A percentile compares a stretch with the other conserved stretches of the same genome.
Conservation (phyloP, 177 flowering plant genomes). For the Telopea speciosissima region DNA sequence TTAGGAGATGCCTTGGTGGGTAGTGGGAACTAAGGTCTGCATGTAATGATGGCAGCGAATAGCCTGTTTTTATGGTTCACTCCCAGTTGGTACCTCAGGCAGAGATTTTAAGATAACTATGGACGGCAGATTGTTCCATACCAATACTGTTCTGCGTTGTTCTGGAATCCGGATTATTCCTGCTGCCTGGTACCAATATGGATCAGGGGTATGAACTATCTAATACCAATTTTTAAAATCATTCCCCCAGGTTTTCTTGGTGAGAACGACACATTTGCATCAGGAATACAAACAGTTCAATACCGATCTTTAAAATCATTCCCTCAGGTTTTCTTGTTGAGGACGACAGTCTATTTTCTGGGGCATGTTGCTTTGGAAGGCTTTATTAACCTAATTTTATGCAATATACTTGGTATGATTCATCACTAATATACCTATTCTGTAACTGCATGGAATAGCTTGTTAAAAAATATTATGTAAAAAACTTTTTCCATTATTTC, state of each 20-base stretch:
- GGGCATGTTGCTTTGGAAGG: neutral
- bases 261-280: too few relatives aligned
- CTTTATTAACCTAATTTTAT: neutral
- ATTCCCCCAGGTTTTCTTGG: neutral
- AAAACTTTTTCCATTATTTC: conserved; percentile 38
- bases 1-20: neutral
- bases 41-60: neutral
- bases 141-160: too few relatives aligned
- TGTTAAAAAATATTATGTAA: conserved; percentile 22
- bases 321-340: neutral
- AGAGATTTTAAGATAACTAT: too few relatives aligned
- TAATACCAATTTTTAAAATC: too few relatives aligned
- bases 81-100: neutral
- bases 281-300: too few relatives aligned
- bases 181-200: too few relatives aligned
- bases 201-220: too few relatives aligned
- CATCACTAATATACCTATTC: neutral
- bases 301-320: too few relatives aligned
- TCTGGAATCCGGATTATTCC: too few relatives aligned
- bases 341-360: neutral
- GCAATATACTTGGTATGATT: neutral
- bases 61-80: neutral
- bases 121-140: too few relatives aligned
- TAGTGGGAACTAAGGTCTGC: neutral
- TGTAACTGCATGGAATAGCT: conserved; percentile 1